These are phyloP conservation scores for Oemleria cerasiformis DNA, from an alignment of 306 rosid species.

Conservation along the genomic window DNA sequence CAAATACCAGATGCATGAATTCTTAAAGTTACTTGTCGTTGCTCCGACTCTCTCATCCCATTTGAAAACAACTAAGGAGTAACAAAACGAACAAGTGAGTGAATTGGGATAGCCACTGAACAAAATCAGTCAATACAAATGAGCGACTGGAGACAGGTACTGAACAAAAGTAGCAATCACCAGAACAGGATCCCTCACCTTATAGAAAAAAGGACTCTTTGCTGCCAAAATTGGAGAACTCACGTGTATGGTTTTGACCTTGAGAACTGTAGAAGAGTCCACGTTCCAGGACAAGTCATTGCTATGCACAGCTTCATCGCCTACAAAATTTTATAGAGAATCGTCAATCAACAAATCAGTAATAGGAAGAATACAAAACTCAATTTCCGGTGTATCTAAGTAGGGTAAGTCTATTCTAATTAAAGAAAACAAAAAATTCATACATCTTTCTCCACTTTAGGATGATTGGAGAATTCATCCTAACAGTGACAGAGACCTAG, in stretches of 20 bases:
- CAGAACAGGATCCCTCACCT: slow-evolving; percentile 26
- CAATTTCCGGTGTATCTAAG: background rate
- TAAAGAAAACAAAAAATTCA: background rate
- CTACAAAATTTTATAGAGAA: slow-evolving; percentile 21
- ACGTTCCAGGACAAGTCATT: slow-evolving; percentile 20
- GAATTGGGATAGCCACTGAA: background rate
- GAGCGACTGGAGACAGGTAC: background rate
- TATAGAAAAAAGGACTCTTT: slow-evolving; percentile 48
- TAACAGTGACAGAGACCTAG: background rate
- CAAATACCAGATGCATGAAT: slow-evolving; percentile 48
- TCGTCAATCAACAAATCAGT: background rate
- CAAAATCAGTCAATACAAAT: background rate
- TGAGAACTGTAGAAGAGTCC: slow-evolving; percentile 20
- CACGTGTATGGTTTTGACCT: slow-evolving; percentile 39
- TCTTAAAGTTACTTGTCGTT: slow-evolving; percentile 38
- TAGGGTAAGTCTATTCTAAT: background rate
- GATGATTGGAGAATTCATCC: background rate
- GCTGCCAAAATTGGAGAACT: slow-evolving; percentile 58
- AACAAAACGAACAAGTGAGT: slow-evolving; percentile 20
- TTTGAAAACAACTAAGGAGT: slow-evolving; percentile 42
- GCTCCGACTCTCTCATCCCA: slow-evolving; percentile 39
- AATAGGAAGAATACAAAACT: background rate
- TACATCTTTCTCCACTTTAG: background rate
- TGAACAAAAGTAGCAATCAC: slow-evolving; percentile 11
- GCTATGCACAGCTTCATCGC: slow-evolving; percentile 26